phyloP scores from a whole-genome alignment of 805 yeast genomes.

The Saccharomycopsis schoenii region DNA sequence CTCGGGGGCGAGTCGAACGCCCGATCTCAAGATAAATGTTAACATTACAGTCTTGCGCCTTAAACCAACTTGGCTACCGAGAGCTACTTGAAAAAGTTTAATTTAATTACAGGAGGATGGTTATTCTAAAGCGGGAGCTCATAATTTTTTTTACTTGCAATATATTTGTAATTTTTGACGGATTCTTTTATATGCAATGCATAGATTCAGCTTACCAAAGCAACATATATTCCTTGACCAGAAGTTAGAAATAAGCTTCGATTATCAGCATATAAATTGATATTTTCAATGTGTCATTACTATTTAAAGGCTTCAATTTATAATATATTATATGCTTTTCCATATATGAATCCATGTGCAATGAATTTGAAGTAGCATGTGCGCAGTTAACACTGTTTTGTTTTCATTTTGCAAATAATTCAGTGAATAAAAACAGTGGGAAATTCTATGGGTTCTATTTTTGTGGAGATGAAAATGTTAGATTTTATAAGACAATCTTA shows the following conservation, averaged over 20 bases:
- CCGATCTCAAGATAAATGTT: slow-evolving; percentile 66
- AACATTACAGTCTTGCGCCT: slow-evolving; percentile 68
- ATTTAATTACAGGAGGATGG: too few species aligned
- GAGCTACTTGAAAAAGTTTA: neutral
- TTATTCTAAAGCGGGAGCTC: neutral
- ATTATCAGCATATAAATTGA: too few species aligned
- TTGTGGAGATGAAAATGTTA: neutral
- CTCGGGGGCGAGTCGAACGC: slow-evolving; percentile 28
- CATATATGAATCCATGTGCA: neutral
- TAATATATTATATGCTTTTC: neutral
- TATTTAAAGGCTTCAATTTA: too few species aligned
- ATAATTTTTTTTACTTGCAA: too few species aligned
- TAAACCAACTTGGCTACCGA: slow-evolving; percentile 59
- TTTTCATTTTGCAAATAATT: neutral
- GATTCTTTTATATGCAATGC: too few species aligned
- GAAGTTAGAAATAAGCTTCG: too few species aligned
- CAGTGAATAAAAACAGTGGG: neutral
- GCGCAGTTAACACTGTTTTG: neutral
- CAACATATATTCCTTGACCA: too few species aligned
- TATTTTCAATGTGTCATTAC: neutral
- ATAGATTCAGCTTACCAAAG: too few species aligned
- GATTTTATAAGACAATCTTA: neutral
- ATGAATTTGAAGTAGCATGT: neutral
- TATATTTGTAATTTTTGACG: too few species aligned
- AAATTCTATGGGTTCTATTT: neutral